phyloP scores from a whole-genome alignment of 257 asterid genomes.

The Agastache rugosa region DNA sequence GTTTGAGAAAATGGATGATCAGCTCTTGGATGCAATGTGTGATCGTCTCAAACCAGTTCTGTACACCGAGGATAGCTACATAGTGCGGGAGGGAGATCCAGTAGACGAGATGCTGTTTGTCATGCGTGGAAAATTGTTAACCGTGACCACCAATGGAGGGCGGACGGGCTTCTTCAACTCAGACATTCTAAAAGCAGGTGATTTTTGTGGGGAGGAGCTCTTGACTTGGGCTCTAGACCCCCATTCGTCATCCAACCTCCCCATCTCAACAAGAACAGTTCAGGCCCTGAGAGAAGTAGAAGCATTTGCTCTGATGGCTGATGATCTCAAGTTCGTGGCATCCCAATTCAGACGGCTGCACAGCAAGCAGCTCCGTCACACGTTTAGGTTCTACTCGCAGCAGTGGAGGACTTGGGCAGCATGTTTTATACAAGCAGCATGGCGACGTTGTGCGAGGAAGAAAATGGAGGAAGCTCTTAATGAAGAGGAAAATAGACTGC shows the following conservation, averaged over 20 bases:
- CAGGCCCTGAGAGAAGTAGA: constrained; percentile 84
- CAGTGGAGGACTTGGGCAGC: constrained; percentile 99
- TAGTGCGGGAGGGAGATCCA: constrained; percentile 91
- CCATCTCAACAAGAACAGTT: constrained; percentile 85
- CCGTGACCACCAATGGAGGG: constrained; percentile 88
- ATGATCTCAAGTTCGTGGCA: constrained; percentile 82
- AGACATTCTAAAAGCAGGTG: constrained; percentile 70
- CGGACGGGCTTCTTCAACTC: constrained; percentile 84
- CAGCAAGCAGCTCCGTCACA: constrained; percentile 86
- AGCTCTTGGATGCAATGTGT: constrained; percentile 81
- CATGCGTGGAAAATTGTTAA: constrained; percentile 76
- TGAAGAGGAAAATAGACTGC: constrained; percentile 70
- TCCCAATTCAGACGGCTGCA: constrained; percentile 85
- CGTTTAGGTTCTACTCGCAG: constrained; percentile 84
- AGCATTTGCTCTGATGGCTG: constrained; percentile 85
- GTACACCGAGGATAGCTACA: constrained; percentile 75
- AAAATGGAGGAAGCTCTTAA: constrained; percentile 76
- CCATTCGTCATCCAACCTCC: constrained; percentile 72
- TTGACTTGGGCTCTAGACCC: constrained; percentile 95
- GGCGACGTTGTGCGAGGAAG: constrained; percentile 74
- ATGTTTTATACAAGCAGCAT: constrained; percentile 84
- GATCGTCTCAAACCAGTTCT: constrained; percentile 86
- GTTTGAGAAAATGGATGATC: constrained; percentile 93
- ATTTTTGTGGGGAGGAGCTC: constrained; percentile 98
- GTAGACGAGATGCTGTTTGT: constrained; percentile 88